Conservation (phyloP, 768 basidiomycete species). For the Strobilomyces dryophilus region DNA sequence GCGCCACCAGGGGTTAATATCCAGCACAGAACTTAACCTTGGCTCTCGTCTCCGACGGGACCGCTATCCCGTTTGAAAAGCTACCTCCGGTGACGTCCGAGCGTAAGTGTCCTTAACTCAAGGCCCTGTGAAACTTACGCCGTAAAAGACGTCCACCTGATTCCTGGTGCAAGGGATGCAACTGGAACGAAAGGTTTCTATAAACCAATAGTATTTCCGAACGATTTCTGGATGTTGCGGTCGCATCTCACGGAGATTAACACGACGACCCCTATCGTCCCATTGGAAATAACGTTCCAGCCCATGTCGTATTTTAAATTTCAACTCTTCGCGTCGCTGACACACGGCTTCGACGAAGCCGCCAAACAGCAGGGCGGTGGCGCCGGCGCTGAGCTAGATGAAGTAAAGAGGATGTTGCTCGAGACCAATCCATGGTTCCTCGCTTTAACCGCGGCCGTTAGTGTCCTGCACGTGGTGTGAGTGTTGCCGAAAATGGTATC, state of each 20-base stretch:
- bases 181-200: constrained; percentile 68
- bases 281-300: constrained; percentile 78
- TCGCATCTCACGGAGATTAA: constrained; percentile 85
- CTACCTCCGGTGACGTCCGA: constrained; percentile 58
- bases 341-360: constrained; percentile 83
- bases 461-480: constrained; percentile 82
- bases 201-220: constrained; percentile 87
- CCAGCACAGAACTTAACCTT: constrained; percentile 74
- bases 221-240: constrained; percentile 92
- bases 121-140: constrained; percentile 9
- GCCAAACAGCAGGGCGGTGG: constrained; percentile 67
- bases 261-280: constrained; percentile 69
- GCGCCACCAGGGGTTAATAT: constrained; percentile 4
- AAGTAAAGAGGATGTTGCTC: constrained; percentile 90
- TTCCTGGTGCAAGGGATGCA: constrained; percentile 56
- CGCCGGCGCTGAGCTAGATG: constrained; percentile 76
- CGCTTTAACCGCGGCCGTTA: constrained; percentile 77
- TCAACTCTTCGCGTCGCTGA: constrained; percentile 81
- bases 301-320: constrained; percentile 87
- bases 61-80: constrained; percentile 46
- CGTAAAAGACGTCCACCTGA: constrained; percentile 57
- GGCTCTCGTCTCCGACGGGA: constrained; percentile 73
- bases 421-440: constrained; percentile 90
- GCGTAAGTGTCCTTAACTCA: constrained; percentile 42
- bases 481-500: constrained; percentile 27